These are phyloP conservation scores for Rosa persica DNA, from an alignment of 306 rosid genomes.

Conservation along the genomic window DNA sequence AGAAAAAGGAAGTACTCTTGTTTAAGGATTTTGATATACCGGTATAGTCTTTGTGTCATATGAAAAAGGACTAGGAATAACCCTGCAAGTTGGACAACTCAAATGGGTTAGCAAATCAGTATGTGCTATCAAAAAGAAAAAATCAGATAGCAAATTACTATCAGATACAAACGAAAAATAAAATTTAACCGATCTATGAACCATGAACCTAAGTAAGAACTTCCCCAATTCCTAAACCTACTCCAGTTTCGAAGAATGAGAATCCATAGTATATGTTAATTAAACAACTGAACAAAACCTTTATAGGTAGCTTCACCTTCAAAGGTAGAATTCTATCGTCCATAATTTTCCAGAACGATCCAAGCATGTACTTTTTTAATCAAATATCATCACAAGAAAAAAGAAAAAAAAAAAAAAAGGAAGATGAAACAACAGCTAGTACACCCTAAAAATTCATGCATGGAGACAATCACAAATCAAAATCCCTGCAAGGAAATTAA, in stretches of 20 bases:
- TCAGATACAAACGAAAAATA: background rate
- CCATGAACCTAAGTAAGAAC: background rate
- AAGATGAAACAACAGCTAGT: background rate
- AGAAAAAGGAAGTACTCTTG: slow-evolving; percentile 1
- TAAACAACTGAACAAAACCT: too few species aligned
- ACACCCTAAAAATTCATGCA: too few species aligned
- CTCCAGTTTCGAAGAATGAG: background rate
- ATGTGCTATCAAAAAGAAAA: background rate
- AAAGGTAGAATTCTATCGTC: too few species aligned
- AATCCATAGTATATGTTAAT: too few species aligned
- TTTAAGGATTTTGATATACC: background rate
- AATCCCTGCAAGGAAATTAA: background rate
- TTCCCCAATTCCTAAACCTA: background rate
- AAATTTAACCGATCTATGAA: too few species aligned
- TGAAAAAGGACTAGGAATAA: background rate
- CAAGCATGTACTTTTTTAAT: too few species aligned
- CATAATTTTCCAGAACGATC: too few species aligned
- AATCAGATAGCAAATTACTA: background rate
- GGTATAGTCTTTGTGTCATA: slow-evolving; percentile 3
- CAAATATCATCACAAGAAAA: too few species aligned
- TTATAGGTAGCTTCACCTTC: too few species aligned
- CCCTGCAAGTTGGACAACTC: background rate
- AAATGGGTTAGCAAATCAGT: background rate
- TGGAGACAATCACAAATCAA: background rate
- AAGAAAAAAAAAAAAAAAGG: background rate